Evolutionary conservation across 2,329 filamentous ascomycete genomes (phyloP), one percentile per base, ranked within the genome.

Genomic region (Xylaria sp.): DNA sequence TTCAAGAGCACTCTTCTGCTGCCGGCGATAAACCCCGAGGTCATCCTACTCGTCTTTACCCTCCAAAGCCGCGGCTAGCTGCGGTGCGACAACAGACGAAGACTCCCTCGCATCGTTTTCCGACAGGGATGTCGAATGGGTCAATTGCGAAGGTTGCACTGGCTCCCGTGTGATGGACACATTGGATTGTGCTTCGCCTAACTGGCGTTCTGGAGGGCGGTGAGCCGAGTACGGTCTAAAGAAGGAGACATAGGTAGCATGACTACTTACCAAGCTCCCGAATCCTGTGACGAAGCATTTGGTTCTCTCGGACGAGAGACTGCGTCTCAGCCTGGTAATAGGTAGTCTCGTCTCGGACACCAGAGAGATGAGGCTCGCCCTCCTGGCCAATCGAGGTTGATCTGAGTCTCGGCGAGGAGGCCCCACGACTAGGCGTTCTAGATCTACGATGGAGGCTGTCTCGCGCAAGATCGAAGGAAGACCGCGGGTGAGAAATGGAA

Each of bases 261-360:
- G 39, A 37, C n/a, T 20, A 46, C 69, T 66, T 81, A 92, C 91
- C 91, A 15, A 94, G 82, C 75, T 94, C 92, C 44, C 90, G 86
- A 68, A 94, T 92, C 58, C 92, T 86, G 78, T 90, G 86, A 70
- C 91, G 89, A 61, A 95, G 82, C 92, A 95, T 94, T 80, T 94
- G 92, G 74, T 94, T 95, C 82, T 94, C 92, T 32, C 92, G 85
- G 25, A 90, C 87, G 75, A 95, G 81, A 81, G 89, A 94, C 80
- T 93, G 91, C 1, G 92, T 93, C 81, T 95, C 92, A 4, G 92
- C 92, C 78, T 94, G 92, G 76, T 94, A 94, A 78, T 94, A 94
- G 0, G 91, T 90, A 72, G 87, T 90, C 78, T 94, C 92, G 75
- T 94, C 92, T 20, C 92, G 84, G 8, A 87, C 87, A n/a, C 87